Conservation (phyloP, 352 stramenopile genomes). For the Phytophthora brassicae region DNA sequence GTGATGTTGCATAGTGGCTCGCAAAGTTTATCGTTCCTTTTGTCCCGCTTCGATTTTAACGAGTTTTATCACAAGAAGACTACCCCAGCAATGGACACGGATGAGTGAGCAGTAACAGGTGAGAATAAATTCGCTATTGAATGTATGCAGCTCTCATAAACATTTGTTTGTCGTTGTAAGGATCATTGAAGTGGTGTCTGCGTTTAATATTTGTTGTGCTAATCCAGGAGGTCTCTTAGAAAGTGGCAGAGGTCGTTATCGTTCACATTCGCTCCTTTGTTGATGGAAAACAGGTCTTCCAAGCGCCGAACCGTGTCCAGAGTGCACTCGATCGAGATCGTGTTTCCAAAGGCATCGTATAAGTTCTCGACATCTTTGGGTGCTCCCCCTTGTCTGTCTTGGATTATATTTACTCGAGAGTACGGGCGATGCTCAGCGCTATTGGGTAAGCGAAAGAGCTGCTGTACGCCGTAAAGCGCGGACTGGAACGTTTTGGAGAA, state of each 20-base stretch:
- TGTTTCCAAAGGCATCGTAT: constrained; percentile 51
- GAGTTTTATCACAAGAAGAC: constrained; percentile 83
- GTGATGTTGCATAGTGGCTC: constrained; percentile 40
- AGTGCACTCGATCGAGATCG: constrained; percentile 44
- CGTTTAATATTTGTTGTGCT: not conserved
- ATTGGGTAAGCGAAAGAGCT: constrained; percentile 30
- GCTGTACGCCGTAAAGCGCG: constrained; percentile 41
- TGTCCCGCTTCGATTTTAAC: constrained; percentile 92
- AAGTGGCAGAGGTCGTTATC: constrained; percentile 77
- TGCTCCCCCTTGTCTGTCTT: not conserved
- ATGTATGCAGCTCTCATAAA: constrained; percentile 2
- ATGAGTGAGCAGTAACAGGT: constrained; percentile 42
- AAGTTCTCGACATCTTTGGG: not conserved
- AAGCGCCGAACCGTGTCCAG: constrained; percentile 48
- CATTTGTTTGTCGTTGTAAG: not conserved
- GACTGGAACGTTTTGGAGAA: constrained; percentile 37
- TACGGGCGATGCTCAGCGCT: not conserved
- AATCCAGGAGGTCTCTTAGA: constrained; percentile 64
- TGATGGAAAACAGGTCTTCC: constrained; percentile 53
- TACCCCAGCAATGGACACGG: constrained; percentile 36
- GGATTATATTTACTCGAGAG: not conserved
- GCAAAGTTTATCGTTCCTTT: constrained; percentile 83
- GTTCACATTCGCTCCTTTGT: constrained; percentile 37
- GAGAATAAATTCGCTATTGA: constrained; percentile 8
- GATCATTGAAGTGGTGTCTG: not conserved